phyloP scores from a whole-genome alignment of 495 filamentous ascomycete genomes.

The Hypomontagnella submonticulosa region DNA sequence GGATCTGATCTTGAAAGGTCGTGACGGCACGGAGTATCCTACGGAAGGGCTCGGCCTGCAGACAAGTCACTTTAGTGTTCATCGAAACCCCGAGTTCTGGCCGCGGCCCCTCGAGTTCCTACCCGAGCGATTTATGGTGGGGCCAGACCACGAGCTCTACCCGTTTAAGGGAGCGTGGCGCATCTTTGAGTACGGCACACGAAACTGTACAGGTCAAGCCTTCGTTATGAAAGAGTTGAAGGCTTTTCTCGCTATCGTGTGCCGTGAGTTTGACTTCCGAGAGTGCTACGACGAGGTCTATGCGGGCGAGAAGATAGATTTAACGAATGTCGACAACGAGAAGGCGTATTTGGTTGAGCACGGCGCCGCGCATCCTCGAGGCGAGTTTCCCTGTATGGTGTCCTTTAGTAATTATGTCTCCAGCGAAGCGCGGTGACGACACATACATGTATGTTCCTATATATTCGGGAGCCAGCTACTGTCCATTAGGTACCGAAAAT shows the following conservation, averaged over 20 bases:
- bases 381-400: constrained; percentile 42
- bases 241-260: constrained; percentile 57
- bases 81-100: constrained; percentile 50
- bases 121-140: constrained; percentile 56
- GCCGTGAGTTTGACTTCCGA: constrained; percentile 59
- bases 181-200: constrained; percentile 60
- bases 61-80: constrained; percentile 46
- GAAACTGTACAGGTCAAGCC: constrained; percentile 65
- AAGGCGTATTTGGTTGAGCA: constrained; percentile 45
- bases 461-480: too few species aligned
- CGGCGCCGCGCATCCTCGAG: constrained; percentile 43
- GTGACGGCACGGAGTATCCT: constrained; percentile 46
- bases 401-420: constrained; percentile 38
- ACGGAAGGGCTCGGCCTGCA: constrained; percentile 53
- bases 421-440: constrained; percentile 2
- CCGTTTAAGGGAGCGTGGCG: constrained; percentile 59
- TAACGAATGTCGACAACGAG: constrained; percentile 40
- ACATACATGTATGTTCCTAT: too few species aligned
- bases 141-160: constrained; percentile 47
- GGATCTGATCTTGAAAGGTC: constrained; percentile 46
- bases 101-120: constrained; percentile 49
- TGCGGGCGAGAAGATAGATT: constrained; percentile 35
- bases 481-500: too few species aligned
- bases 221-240: constrained; percentile 61
- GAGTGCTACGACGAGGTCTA: constrained; percentile 48